Evolutionary conservation across 1,139 yeast genomes (phyloP).

Genomic region (Wickerhamomyces sp.): DNA sequence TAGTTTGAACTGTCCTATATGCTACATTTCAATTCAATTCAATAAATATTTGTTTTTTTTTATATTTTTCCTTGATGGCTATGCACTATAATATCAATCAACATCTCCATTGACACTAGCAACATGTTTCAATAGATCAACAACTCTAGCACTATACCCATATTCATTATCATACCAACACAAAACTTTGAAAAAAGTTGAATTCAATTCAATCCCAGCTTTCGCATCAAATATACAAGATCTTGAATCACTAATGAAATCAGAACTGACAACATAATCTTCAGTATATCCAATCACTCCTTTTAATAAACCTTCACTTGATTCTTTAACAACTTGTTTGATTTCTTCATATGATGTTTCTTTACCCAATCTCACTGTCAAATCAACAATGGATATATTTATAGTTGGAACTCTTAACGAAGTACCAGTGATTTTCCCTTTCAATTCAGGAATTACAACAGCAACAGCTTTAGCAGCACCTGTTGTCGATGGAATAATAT

Average conservation of each 20-base stretch:
- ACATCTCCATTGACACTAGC: conserved; percentile 32
- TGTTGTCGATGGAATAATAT: conserved; percentile 85
- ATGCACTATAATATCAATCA: no score
- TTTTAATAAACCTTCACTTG: conserved; percentile 66
- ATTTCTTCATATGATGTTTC: conserved; percentile 74
- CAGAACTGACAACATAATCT: conserved; percentile 82
- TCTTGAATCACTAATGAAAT: conserved; percentile 70
- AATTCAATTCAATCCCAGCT: conserved; percentile 83
- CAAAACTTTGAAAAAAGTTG: conserved; percentile 79
- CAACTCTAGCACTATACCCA: conserved; percentile 91
- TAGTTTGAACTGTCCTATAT: not conserved
- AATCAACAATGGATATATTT: conserved; percentile 78
- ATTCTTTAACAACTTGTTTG: conserved; percentile 62
- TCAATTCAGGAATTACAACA: conserved; percentile 79
- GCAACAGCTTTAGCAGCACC: conserved; percentile 95
- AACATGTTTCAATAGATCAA: conserved; percentile 77
- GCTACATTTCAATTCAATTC: not conserved
- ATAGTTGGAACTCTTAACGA: conserved; percentile 87
- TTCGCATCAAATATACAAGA: conserved; percentile 80
- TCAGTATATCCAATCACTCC: conserved; percentile 81
- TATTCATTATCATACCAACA: conserved; percentile 89
- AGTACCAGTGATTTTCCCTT: conserved; percentile 88
- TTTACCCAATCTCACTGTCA: conserved; percentile 65
- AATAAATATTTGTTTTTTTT: not conserved
- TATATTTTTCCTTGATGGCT: no score